phyloP scores from a whole-genome alignment of 2,329 filamentous ascomycete genomes.

The Colletotrichum cereale region DNA sequence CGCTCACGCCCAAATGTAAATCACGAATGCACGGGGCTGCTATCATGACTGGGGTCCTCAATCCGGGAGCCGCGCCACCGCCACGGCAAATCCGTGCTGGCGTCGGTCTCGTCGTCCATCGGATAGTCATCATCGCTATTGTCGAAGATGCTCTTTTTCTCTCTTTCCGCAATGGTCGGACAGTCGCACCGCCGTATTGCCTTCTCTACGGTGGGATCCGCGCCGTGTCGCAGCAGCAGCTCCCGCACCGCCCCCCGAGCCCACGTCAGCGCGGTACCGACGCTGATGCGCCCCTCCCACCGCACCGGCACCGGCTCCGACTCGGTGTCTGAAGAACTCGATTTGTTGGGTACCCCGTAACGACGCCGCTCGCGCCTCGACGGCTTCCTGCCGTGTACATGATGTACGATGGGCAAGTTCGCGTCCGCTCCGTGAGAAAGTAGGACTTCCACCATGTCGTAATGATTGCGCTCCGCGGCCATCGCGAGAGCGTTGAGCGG shows the following conservation, averaged over 20 bases:
- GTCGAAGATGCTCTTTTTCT: background rate
- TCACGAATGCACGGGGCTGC: background rate
- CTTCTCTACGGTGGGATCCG: background rate
- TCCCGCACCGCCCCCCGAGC: background rate
- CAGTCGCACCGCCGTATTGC: background rate
- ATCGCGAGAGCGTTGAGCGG: background rate
- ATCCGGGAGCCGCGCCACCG: background rate
- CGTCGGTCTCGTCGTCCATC: background rate
- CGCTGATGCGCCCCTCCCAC: background rate
- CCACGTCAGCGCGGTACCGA: background rate
- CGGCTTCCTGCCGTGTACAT: background rate
- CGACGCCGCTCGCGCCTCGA: background rate
- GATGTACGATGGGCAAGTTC: background rate
- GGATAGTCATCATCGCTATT: background rate
- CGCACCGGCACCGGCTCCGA: background rate
- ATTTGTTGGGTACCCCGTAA: fast-evolving
- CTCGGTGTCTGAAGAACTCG: background rate
- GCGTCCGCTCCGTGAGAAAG: background rate
- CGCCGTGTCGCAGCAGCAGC: background rate
- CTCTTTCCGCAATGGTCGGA: background rate
- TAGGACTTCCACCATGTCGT: background rate
- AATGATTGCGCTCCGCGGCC: background rate
- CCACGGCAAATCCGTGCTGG: background rate
- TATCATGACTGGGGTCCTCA: background rate
- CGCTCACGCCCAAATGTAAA: too few species aligned